These are phyloP conservation scores for Botrytis tulipae DNA, from an alignment of 2,329 filamentous ascomycete species.

Conservation along the genomic window DNA sequence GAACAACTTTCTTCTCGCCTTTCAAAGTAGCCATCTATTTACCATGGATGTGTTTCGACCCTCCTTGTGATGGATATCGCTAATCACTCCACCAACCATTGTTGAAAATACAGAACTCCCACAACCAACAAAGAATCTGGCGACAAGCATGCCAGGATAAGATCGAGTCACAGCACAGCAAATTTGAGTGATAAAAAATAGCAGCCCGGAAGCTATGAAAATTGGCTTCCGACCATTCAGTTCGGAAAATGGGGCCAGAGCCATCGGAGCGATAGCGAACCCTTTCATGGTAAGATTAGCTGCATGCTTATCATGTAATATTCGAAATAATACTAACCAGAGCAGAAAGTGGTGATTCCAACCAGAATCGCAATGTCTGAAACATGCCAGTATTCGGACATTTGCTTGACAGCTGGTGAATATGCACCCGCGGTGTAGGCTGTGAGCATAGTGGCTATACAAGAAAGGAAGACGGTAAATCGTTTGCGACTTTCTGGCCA, in stretches of 20 bases:
- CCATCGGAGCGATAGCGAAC: slow-evolving; percentile 85
- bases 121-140: slow-evolving; percentile 74
- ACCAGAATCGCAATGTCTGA: slow-evolving; percentile 64
- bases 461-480: slow-evolving; percentile 70
- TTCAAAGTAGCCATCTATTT: background rate
- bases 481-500: slow-evolving; percentile 72
- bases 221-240: slow-evolving; percentile 84
- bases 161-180: slow-evolving; percentile 69
- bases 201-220: slow-evolving; percentile 68
- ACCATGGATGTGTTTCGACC: slow-evolving; percentile 85
- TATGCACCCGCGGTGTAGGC: slow-evolving; percentile 82
- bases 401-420: slow-evolving; percentile 63
- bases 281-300: background rate
- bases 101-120: slow-evolving; percentile 78
- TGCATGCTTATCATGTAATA: background rate
- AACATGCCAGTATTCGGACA: slow-evolving; percentile 64
- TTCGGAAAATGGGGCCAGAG: slow-evolving; percentile 83
- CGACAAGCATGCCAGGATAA: slow-evolving; percentile 70
- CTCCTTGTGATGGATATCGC: slow-evolving; percentile 76
- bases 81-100: slow-evolving; percentile 89
- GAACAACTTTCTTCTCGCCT: too few relatives aligned
- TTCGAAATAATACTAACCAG: slow-evolving; percentile 45
- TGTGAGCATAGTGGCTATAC: slow-evolving; percentile 70
- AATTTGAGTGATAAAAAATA: slow-evolving; percentile 70
- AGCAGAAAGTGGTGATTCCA: slow-evolving; percentile 79